Conservation (phyloP, 169 alveolate species). For the Babesia gibsoni region DNA sequence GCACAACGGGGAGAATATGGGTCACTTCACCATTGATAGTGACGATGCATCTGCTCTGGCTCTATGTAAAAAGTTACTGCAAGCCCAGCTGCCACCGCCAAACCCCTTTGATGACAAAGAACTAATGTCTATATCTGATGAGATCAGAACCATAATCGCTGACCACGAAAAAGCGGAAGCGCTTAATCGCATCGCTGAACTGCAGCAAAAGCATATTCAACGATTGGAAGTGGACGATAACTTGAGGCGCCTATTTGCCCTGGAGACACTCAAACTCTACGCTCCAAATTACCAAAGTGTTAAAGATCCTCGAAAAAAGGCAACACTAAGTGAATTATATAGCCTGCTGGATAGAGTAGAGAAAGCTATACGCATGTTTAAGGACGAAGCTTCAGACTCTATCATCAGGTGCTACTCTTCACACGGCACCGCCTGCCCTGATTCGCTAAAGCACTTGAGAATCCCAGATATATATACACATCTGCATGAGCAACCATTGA, state of each 20-base stretch:
- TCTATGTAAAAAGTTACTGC: slow-evolving; percentile 25
- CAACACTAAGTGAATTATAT: background rate
- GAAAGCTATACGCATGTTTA: background rate
- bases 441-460: too few species aligned
- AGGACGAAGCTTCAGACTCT: background rate
- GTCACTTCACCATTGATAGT: slow-evolving; percentile 5
- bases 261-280: background rate
- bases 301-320: too few species aligned
- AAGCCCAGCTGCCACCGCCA: background rate
- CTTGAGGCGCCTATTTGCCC: slow-evolving; percentile 19
- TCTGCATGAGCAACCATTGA: too few species aligned
- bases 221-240: slow-evolving; percentile 20
- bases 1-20: slow-evolving; percentile 20
- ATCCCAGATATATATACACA: too few species aligned
- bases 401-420: background rate
- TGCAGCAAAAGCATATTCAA: background rate
- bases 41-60: background rate
- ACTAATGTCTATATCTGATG: background rate
- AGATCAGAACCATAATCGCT: background rate
- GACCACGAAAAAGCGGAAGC: background rate
- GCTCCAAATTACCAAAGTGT: background rate
- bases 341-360: background rate
- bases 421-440: background rate
- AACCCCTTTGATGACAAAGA: background rate
- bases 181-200: background rate